phyloP scores from a whole-genome alignment of 2,329 filamentous ascomycete genomes.

The Fusarium agapanthi region DNA sequence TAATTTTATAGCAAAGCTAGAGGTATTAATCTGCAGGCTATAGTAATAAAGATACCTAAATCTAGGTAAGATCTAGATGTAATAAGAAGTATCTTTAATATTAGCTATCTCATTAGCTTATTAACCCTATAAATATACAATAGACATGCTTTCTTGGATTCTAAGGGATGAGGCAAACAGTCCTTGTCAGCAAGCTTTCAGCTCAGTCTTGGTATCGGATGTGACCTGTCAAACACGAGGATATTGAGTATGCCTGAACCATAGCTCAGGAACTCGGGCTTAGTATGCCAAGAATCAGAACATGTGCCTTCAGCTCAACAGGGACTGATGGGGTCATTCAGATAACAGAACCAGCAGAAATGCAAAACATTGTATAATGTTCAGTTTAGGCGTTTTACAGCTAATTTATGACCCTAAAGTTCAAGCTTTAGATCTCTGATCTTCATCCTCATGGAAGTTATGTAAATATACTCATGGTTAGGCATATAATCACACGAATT shows the following conservation, averaged over 20 bases:
- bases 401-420: neutral
- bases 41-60: no score
- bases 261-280: neutral
- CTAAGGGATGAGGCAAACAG: neutral
- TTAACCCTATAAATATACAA: no score
- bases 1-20: no score
- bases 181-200: neutral
- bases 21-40: no score
- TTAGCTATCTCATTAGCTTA: no score
- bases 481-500: neutral
- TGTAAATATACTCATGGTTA: neutral
- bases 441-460: no score
- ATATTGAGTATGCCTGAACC: neutral
- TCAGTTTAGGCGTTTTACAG: neutral
- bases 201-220: neutral
- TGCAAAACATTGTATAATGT: neutral
- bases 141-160: no score
- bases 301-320: neutral
- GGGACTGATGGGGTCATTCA: no score
- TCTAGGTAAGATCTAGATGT: no score
- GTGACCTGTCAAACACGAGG: neutral
- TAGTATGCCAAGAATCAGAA: neutral
- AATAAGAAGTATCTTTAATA: no score
- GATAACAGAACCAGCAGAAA: no score
- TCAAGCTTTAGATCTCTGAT: no score